Evolutionary conservation across 1,139 yeast species (phyloP), one percentile per base, ranked within the genome.

Genomic region (Hyphopichia buzzinii): DNA sequence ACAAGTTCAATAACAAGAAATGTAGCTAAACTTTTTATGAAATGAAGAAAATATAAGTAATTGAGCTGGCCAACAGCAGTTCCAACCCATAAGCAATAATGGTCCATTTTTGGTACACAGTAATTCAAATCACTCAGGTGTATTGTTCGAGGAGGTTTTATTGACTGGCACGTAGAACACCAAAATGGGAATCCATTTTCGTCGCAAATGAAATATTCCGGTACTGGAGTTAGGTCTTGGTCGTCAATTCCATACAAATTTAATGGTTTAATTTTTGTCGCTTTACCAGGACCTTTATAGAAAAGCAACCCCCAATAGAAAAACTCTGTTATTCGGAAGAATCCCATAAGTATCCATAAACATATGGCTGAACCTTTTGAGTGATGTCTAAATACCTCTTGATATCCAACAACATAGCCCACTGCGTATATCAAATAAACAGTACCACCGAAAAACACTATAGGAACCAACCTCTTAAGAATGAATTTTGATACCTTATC

Each of bases 81-180:
- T 0, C 88, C 88, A 3, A 83, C 55, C 79, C 82, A 81, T 3
- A 75, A 46, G 52, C 92, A 84, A 47, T 67, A 78, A 52, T 84
- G 92, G 51, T 84, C 92, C 51, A 78, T 77, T 39, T 72, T 64
- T 1, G 79, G 72, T 0, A 81, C 72, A 46, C 84, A 79, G 27
- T 53, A 49, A 0, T 63, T 62, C 37, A 56, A 35, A 31, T 67
- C 62, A 15, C 67, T 65, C 42, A 83, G 79, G 49, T 79, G 88
- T 42, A 74, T 81, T 2, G 79, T 49, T 37, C 90, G 59, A 8
- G 74, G 67, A 1, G 73, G 54, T 47, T 79, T 80, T 15, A 82
- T 58, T 4, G 81, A 69, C 29, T 69, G 60, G 39, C 86, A 78
- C 7, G 54, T 52, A 1, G 77, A 57, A 46, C 87, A 81, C 75